Conservation (phyloP, 257 asterid genomes). For the Solanum infundibuliforme region DNA sequence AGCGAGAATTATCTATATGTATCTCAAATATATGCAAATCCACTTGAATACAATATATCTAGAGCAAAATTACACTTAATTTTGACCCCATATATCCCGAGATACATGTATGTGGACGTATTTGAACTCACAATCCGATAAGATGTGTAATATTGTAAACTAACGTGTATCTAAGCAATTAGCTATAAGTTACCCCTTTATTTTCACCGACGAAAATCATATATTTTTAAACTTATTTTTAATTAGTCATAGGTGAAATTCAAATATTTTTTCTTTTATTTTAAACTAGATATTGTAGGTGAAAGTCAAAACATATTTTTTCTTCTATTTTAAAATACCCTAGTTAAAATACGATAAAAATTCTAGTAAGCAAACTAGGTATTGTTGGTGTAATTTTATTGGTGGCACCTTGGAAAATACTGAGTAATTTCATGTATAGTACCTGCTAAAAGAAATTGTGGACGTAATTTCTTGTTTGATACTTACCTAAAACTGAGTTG, state of each 20-base stretch:
- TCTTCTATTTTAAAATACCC: not conserved
- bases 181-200: not conserved
- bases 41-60: no score
- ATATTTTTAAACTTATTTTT: no score
- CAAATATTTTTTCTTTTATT: not conserved
- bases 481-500: not conserved
- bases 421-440: not conserved
- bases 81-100: not conserved
- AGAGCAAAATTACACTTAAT: no score
- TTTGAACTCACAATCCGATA: no score
- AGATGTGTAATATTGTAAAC: no score
- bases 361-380: no score
- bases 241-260: not conserved
- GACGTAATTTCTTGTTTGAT: not conserved
- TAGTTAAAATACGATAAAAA: no score
- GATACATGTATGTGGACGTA: not conserved
- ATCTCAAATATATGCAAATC: no score
- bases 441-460: not conserved
- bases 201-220: no score
- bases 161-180: no score
- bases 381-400: no score
- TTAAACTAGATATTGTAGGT: not conserved
- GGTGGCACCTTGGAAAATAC: not conserved
- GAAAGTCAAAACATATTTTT: not conserved
- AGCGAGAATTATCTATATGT: no score